A percentile compares a stretch with the other conserved stretches of the same genome.
phyloP scores from a whole-genome alignment of 1,284 basidiomycete genomes.

The Ustilago sp. region DNA sequence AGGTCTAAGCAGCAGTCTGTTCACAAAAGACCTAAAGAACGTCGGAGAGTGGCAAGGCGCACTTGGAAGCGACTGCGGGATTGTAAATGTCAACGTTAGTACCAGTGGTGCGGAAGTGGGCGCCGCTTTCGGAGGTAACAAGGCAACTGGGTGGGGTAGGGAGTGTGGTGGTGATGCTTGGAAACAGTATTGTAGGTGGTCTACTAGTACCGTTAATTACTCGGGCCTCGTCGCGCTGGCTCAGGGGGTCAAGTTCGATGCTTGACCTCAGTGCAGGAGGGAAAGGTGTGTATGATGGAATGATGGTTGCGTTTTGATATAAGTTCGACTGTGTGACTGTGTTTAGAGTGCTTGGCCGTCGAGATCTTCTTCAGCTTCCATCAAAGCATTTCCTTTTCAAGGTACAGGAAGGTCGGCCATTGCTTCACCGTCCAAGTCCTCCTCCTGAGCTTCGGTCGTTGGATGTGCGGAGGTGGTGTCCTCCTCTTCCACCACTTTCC shows the following conservation, averaged over 20 bases:
- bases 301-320: background rate
- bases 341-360: conserved; percentile 37
- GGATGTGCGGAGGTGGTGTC: background rate
- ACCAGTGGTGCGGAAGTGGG: conserved; percentile 95
- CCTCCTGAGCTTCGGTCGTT: conserved; percentile 1
- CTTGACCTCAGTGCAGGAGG: conserved; percentile 9
- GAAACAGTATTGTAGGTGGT: conserved; percentile 78
- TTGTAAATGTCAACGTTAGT: conserved; percentile 74
- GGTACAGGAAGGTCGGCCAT: background rate
- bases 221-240: conserved; percentile 87
- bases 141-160: conserved; percentile 85
- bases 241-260: conserved; percentile 86
- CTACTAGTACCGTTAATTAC: conserved; percentile 92
- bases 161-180: conserved; percentile 96
- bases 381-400: background rate
- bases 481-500: conserved; percentile 14
- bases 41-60: conserved; percentile 57
- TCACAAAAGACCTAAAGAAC: conserved; percentile 74
- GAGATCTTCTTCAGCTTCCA: conserved; percentile 29
- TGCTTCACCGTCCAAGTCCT: conserved; percentile 41
- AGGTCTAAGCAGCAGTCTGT: conserved; percentile 87
- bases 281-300: background rate
- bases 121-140: conserved; percentile 91
- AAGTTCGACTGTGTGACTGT: conserved; percentile 1
- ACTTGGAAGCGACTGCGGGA: conserved; percentile 56